Percentiles rank a stretch among this genome's conserved stretches.
Evolutionary conservation across 2,329 filamentous ascomycete species (phyloP).

Genomic region (Fusarium foetens): DNA sequence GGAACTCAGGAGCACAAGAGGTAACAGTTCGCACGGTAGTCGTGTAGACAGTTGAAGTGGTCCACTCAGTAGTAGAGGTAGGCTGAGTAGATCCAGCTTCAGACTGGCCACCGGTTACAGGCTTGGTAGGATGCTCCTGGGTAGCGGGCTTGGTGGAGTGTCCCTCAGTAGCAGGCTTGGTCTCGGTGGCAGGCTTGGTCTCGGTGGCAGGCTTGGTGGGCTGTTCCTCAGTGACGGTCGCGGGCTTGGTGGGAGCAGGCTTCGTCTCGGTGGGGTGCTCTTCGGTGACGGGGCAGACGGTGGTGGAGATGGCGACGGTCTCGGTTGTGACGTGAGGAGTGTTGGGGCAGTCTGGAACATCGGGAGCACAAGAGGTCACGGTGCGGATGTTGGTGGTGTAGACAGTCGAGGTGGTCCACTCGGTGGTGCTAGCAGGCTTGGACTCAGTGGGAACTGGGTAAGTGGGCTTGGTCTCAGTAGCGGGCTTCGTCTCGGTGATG

Average conservation of each 20-base stretch:
- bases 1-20: slow-evolving; percentile 11
- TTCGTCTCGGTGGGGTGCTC: background rate
- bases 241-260: background rate
- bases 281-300: background rate
- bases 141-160: slow-evolving; percentile 2
- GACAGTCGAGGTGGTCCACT: background rate
- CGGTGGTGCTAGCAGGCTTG: background rate
- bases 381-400: slow-evolving; percentile 5
- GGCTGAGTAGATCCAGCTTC: slow-evolving; percentile 13
- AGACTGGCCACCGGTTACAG: slow-evolving; percentile 3
- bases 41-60: slow-evolving; percentile 36
- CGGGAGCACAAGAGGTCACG: background rate
- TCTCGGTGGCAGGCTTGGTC: background rate
- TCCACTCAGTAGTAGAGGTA: slow-evolving; percentile 24
- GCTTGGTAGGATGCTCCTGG: slow-evolving; percentile 6
- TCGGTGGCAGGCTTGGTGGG: background rate
- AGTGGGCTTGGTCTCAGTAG: background rate
- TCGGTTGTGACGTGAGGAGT: background rate
- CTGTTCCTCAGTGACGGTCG: background rate
- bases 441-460: background rate
- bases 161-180: slow-evolving; percentile 6
- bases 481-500: background rate
- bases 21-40: slow-evolving; percentile 33
- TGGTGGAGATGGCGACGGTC: background rate
- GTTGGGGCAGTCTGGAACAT: background rate